Percentiles rank a stretch among this genome's conserved stretches.
phyloP scores from a whole-genome alignment of 495 filamentous ascomycete genomes.

The Tuber calosporum region DNA sequence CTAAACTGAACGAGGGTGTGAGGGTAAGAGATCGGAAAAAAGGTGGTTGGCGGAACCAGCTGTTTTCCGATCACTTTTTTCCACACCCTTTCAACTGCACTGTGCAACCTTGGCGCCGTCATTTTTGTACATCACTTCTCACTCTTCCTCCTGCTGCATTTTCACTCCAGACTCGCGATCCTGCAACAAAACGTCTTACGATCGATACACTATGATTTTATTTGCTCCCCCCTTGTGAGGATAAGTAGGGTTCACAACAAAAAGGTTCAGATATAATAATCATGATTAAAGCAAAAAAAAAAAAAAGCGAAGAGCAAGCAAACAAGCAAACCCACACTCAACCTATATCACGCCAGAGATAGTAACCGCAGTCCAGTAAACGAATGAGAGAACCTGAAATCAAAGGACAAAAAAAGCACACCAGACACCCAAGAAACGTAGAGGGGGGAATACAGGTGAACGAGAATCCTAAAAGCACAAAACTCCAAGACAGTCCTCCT shows the following conservation, averaged over 20 bases:
- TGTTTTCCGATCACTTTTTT: too few relatives aligned
- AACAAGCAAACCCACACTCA: background rate
- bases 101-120: background rate
- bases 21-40: too few relatives aligned
- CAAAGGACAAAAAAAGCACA: background rate
- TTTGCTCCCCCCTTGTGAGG: background rate
- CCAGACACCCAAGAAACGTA: background rate
- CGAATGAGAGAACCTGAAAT: background rate
- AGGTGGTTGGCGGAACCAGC: too few relatives aligned
- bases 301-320: background rate
- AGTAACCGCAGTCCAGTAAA: background rate
- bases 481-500: background rate
- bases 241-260: background rate
- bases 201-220: background rate
- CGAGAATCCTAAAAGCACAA: background rate
- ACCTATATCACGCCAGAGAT: background rate
- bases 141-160: background rate
- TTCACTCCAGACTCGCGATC: background rate
- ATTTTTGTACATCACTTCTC: background rate
- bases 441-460: background rate
- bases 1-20: too few relatives aligned
- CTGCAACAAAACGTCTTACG: background rate
- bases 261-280: background rate
- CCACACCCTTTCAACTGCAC: too few relatives aligned
- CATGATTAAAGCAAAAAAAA: background rate